These are phyloP conservation scores for Fusarium euwallaceae DNA, from an alignment of 2,329 filamentous ascomycete genomes.

Conservation along the genomic window DNA sequence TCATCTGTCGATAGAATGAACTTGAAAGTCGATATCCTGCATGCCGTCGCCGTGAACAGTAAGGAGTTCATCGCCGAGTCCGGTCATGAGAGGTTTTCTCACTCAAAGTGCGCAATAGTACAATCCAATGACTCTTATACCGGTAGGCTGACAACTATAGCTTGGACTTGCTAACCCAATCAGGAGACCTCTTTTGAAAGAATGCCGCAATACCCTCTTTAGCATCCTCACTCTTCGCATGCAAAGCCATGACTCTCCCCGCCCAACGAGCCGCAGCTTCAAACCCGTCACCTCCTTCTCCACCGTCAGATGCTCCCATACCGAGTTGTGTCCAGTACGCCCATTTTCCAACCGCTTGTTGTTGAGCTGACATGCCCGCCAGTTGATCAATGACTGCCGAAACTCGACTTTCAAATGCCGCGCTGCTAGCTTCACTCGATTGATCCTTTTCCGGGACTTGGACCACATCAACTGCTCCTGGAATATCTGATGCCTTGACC, in stretches of 20 bases:
- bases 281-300: conserved; percentile 35
- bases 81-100: too few species aligned
- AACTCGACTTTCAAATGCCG: conserved; percentile 30
- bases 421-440: background rate
- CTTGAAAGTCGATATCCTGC: too few species aligned
- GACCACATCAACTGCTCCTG: conserved; percentile 39
- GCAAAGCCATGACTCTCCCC: conserved; percentile 42
- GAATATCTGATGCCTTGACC: conserved; percentile 20
- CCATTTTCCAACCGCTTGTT: conserved; percentile 44
- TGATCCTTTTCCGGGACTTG: background rate
- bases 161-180: conserved; percentile 27
- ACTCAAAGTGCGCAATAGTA: too few species aligned
- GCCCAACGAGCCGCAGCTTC: conserved; percentile 39
- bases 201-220: conserved; percentile 43
- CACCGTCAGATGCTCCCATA: background rate
- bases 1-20: too few species aligned
- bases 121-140: too few species aligned
- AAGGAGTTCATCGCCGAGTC: too few species aligned
- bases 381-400: conserved; percentile 19
- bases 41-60: too few species aligned
- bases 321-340: conserved; percentile 43
- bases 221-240: conserved; percentile 41
- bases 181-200: conserved; percentile 28
- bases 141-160: too few species aligned
- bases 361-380: conserved; percentile 28